phyloP scores from a whole-genome alignment of 305 asterid genomes.

The Rubia peregrina region DNA sequence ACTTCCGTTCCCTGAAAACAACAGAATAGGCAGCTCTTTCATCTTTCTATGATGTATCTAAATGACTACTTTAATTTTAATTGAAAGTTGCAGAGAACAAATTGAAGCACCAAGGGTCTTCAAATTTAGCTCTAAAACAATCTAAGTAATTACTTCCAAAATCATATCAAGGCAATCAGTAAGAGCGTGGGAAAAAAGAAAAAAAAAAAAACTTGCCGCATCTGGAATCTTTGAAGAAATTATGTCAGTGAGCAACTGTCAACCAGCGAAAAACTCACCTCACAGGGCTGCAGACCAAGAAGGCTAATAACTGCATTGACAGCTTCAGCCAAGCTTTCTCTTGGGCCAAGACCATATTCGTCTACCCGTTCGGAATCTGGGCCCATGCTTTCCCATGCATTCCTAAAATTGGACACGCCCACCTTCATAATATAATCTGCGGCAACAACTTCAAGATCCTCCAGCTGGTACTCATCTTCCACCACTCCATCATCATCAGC shows the following conservation, averaged over 20 bases:
- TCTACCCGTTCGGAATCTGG: slow-evolving; percentile 64
- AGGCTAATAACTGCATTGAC: slow-evolving; percentile 72
- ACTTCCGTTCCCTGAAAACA: slow-evolving; percentile 67
- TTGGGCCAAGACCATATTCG: slow-evolving; percentile 91
- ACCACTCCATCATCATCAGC: slow-evolving; percentile 84
- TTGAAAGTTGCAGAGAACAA: not conserved
- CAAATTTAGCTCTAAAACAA: not conserved
- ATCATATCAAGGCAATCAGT: not conserved
- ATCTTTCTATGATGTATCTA: slow-evolving; percentile 1
- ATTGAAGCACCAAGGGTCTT: not conserved
- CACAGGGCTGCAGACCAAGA: slow-evolving; percentile 94
- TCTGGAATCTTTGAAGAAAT: not conserved
- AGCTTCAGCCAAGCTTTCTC: slow-evolving; percentile 80
- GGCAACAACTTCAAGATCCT: slow-evolving; percentile 77
- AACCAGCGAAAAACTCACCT: slow-evolving; percentile 42
- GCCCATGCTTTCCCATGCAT: slow-evolving; percentile 88
- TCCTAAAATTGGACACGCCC: slow-evolving; percentile 81
- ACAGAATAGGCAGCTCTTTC: slow-evolving; percentile 8
- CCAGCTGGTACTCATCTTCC: slow-evolving; percentile 86
- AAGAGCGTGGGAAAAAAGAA: not conserved
- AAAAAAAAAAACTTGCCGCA: too few relatives aligned
- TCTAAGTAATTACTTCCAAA: not conserved
- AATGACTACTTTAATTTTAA: not conserved
- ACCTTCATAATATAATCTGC: slow-evolving; percentile 84
- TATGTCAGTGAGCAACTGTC: not conserved